phyloP scores from a whole-genome alignment of 768 basidiomycete species.

The Suillus brevipes region DNA sequence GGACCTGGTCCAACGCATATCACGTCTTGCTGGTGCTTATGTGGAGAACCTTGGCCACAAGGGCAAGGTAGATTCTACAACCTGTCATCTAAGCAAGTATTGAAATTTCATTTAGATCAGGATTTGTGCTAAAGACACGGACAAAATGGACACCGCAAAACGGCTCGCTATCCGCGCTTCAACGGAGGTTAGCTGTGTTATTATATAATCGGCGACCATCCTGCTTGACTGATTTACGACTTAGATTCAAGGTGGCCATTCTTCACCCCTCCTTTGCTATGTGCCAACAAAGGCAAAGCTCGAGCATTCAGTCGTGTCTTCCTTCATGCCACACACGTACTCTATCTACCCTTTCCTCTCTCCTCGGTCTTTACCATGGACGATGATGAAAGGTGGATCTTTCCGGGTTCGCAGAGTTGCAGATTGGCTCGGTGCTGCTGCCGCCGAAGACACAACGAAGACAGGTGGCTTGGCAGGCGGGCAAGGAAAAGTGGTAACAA shows the following conservation, averaged over 20 bases:
- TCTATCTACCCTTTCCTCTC: constrained; percentile 69
- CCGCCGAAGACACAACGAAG: constrained; percentile 35
- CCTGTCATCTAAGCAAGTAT: background rate
- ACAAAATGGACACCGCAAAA: constrained; percentile 45
- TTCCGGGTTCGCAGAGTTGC: constrained; percentile 65
- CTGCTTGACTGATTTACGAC: background rate
- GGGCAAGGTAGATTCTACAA: constrained; percentile 42
- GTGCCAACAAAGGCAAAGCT: constrained; percentile 30
- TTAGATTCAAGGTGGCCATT: background rate
- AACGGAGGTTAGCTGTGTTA: constrained; percentile 44
- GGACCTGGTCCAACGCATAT: constrained; percentile 61
- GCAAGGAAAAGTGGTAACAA: constrained; percentile 33
- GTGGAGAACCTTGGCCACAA: constrained; percentile 49
- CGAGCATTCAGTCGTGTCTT: constrained; percentile 24
- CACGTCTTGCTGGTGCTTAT: constrained; percentile 66
- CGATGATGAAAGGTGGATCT: constrained; percentile 39
- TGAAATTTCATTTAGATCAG: constrained; percentile 44
- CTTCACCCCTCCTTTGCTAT: constrained; percentile 28
- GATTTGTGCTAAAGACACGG: constrained; percentile 49
- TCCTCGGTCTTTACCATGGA: constrained; percentile 50
- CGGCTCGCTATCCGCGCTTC: constrained; percentile 53
- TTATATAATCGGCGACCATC: background rate
- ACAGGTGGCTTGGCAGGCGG: constrained; percentile 41
- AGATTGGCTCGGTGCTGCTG: constrained; percentile 51
- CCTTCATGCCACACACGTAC: constrained; percentile 43